These are phyloP conservation scores for Fusarium sp. DNA, from an alignment of 2,329 filamentous ascomycete genomes.

Conservation along the genomic window DNA sequence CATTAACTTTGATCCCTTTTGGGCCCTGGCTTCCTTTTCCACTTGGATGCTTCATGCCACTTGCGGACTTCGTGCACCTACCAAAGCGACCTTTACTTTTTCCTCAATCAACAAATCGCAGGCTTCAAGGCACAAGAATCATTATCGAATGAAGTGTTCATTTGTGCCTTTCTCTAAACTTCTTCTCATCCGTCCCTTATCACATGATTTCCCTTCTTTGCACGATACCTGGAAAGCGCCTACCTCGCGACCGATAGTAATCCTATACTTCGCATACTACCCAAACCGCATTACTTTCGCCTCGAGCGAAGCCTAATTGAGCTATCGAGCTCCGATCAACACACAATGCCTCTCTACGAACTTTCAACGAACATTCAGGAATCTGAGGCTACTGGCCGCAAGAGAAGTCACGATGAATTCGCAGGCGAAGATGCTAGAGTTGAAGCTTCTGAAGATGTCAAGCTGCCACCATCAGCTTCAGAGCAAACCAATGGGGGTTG, in stretches of 20 bases:
- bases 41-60: slow-evolving; percentile 37
- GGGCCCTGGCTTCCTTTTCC: slow-evolving; percentile 33
- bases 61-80: slow-evolving; percentile 20
- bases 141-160: slow-evolving; percentile 10
- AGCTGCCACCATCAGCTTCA: slow-evolving; percentile 27
- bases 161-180: slow-evolving; percentile 7
- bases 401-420: slow-evolving; percentile 63
- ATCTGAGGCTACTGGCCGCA: slow-evolving; percentile 57
- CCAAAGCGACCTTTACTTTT: slow-evolving; percentile 18
- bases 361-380: slow-evolving; percentile 64
- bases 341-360: slow-evolving; percentile 61
- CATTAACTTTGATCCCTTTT: slow-evolving; percentile 14
- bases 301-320: slow-evolving; percentile 5
- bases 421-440: slow-evolving; percentile 50
- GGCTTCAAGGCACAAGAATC: not conserved
- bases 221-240: slow-evolving; percentile 20
- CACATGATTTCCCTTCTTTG: slow-evolving; percentile 24
- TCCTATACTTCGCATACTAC: not conserved
- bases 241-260: slow-evolving; percentile 11
- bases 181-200: slow-evolving; percentile 9
- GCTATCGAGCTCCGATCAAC: slow-evolving; percentile 13
- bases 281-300: not conserved
- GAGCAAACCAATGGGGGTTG: slow-evolving; percentile 40
- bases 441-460: slow-evolving; percentile 39
- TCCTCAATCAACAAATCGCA: slow-evolving; percentile 3